These are phyloP conservation scores for Smallanthus sonchifolius DNA, from an alignment of 129 eudicot genomes.

Conservation along the genomic window DNA sequence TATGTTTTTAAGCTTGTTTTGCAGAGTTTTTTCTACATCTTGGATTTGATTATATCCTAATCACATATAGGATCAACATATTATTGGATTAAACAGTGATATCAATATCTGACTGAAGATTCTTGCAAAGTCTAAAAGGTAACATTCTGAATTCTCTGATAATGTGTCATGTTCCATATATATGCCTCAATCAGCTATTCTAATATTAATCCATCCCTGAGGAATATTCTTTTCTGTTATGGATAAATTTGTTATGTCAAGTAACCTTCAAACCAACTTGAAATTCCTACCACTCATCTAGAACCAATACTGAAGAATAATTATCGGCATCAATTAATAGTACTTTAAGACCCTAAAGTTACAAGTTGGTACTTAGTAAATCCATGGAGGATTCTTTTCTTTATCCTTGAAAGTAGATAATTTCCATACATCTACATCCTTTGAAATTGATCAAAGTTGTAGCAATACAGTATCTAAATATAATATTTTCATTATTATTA, in stretches of 20 bases:
- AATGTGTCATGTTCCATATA: constrained; percentile 18
- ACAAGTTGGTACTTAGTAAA: constrained; percentile 22
- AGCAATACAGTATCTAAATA: constrained; percentile 39
- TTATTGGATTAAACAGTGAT: constrained; percentile 2
- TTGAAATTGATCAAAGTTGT: constrained; percentile 46
- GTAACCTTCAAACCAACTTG: constrained; percentile 19
- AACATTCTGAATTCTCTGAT: constrained; percentile 7
- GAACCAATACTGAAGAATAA: constrained; percentile 22
- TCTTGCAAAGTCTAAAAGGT: constrained; percentile 11
- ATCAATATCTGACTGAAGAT: constrained; percentile 15
- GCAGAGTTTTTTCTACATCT: background rate
- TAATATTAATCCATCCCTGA: constrained; percentile 12
- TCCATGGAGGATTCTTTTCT: constrained; percentile 7
- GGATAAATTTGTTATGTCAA: constrained; percentile 20
- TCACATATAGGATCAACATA: background rate
- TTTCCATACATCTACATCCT: constrained; percentile 39
- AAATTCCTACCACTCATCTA: constrained; percentile 11
- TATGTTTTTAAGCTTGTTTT: constrained; percentile 5
- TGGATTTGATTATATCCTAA: background rate
- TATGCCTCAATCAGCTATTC: constrained; percentile 19
- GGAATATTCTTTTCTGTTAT: constrained; percentile 15
- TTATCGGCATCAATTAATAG: constrained; percentile 20
- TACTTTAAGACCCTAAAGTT: constrained; percentile 12
- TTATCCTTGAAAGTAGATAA: constrained; percentile 18
- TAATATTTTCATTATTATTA: no score